phyloP scores from a whole-genome alignment of 371 early-diverging fungal species.

The Globomyces sp. region DNA sequence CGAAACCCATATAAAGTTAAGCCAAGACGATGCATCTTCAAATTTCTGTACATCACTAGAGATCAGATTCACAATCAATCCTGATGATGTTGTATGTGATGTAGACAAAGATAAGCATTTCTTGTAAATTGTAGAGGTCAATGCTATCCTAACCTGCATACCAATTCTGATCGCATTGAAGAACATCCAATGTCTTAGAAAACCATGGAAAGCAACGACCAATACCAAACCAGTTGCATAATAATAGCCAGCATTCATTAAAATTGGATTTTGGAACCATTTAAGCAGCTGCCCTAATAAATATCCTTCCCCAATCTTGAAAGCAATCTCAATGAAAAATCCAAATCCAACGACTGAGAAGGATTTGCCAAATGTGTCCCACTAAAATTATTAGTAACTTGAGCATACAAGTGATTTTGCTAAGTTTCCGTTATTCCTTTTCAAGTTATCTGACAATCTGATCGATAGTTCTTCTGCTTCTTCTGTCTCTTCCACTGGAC shows the following conservation, averaged over 20 bases:
- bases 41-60: constrained; percentile 55
- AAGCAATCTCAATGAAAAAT: constrained; percentile 25
- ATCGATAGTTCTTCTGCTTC: constrained; percentile 33
- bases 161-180: constrained; percentile 40
- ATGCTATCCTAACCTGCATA: constrained; percentile 39
- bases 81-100: constrained; percentile 44
- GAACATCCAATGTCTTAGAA: constrained; percentile 46
- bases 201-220: constrained; percentile 22
- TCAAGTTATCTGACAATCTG: constrained; percentile 29
- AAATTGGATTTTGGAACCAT: constrained; percentile 35
- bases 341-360: constrained; percentile 18
- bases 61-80: constrained; percentile 51
- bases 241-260: constrained; percentile 18
- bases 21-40: constrained; percentile 42
- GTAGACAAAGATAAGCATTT: constrained; percentile 48
- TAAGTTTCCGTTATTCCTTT: not conserved
- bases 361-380: constrained; percentile 24
- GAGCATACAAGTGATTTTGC: too few relatives aligned
- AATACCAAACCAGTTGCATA: constrained; percentile 33
- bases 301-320: constrained; percentile 37
- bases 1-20: constrained; percentile 28
- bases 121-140: constrained; percentile 46
- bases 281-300: constrained; percentile 35
- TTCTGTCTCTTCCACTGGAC: constrained; percentile 19
- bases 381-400: not conserved